phyloP scores from a whole-genome alignment of 1,284 basidiomycete genomes.

The Fistulinella cinereoalba region DNA sequence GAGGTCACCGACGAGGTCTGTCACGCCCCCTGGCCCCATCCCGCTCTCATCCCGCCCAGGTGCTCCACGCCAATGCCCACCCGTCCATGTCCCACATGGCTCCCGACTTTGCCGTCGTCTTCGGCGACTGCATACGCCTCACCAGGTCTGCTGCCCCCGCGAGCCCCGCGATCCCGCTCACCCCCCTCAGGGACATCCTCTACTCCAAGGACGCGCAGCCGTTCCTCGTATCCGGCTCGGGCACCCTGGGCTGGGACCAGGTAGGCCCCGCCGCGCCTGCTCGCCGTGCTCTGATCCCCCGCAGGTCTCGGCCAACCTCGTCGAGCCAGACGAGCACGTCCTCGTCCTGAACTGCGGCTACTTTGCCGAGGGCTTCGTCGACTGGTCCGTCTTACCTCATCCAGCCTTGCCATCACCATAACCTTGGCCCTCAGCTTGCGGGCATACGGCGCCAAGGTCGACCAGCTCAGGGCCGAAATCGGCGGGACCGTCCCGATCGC shows the following conservation, averaged over 20 bases:
- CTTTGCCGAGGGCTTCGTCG: slow-evolving; percentile 84
- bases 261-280: slow-evolving; percentile 39
- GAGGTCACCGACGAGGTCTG: slow-evolving; percentile 77
- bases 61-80: slow-evolving; percentile 80
- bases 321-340: slow-evolving; percentile 77
- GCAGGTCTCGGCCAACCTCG: slow-evolving; percentile 78
- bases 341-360: slow-evolving; percentile 86
- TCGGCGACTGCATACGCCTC: slow-evolving; percentile 90
- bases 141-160: slow-evolving; percentile 49
- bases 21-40: slow-evolving; percentile 20
- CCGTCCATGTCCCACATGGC: slow-evolving; percentile 91
- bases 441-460: slow-evolving; percentile 90
- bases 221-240: slow-evolving; percentile 89
- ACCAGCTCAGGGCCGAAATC: slow-evolving; percentile 79
- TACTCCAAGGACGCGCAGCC: slow-evolving; percentile 79
- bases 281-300: no score
- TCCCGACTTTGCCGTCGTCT: slow-evolving; percentile 85
- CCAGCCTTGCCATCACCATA: not conserved
- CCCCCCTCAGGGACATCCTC: slow-evolving; percentile 59
- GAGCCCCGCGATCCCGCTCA: slow-evolving; percentile 1
- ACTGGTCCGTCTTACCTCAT: slow-evolving; percentile 54
- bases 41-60: slow-evolving; percentile 33
- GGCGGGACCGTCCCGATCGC: slow-evolving; percentile 70
- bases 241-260: slow-evolving; percentile 95
- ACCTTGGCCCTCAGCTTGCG: slow-evolving; percentile 54